phyloP scores from a whole-genome alignment of 306 rosid genomes.

The Pyrus betulifolia region DNA sequence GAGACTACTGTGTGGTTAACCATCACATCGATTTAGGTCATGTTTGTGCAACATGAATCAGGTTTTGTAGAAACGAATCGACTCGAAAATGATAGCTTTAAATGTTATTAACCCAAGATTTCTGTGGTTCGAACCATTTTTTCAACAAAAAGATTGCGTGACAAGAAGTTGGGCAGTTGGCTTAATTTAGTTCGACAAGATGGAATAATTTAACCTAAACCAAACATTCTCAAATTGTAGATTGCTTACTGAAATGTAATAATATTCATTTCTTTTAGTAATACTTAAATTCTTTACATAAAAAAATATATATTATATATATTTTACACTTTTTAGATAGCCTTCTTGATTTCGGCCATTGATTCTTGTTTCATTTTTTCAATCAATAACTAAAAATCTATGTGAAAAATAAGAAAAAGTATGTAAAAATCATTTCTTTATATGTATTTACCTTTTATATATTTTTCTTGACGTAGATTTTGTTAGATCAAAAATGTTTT shows the following conservation, averaged over 20 bases:
- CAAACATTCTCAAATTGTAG: not conserved
- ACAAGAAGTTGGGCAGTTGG: not conserved
- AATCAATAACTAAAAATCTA: too few species aligned
- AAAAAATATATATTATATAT: too few species aligned
- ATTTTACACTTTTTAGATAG: too few species aligned
- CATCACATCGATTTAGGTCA: conserved; percentile 24
- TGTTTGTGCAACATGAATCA: not conserved
- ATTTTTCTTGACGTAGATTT: too few species aligned
- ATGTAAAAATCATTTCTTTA: too few species aligned
- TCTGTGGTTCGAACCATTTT: not conserved
- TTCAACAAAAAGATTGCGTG: not conserved
- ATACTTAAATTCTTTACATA: too few species aligned
- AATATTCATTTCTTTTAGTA: not conserved
- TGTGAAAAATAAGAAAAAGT: too few species aligned
- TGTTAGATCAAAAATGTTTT: not conserved
- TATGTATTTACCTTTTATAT: too few species aligned
- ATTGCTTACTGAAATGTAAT: not conserved
- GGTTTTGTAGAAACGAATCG: not conserved
- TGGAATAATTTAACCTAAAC: too few species aligned
- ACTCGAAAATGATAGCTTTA: conserved; percentile 10
- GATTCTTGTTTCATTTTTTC: too few species aligned
- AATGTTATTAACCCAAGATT: conserved; percentile 1
- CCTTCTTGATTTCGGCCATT: too few species aligned
- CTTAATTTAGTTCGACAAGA: not conserved
- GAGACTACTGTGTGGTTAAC: not conserved